Base-by-base conservation (phyloP, 1,284 basidiomycete genomes). In the Puccinia triticina region DNA sequence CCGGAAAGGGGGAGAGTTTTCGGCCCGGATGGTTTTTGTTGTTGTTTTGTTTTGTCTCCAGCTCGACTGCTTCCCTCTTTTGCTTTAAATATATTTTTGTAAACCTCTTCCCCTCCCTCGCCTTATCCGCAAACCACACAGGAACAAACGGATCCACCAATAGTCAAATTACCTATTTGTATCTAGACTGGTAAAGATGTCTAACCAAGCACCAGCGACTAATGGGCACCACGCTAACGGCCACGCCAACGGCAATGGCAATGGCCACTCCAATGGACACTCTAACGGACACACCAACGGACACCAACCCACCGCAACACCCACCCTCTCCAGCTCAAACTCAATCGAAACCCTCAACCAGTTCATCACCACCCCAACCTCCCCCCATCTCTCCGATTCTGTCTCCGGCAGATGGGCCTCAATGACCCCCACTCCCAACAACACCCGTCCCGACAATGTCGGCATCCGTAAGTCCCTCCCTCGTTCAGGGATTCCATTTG, bases 291-390 rank as follows among this genome's bases (percentile, higher is more conserved):
- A 69, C 21, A 23, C 53, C 18, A 75, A 75, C 57, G 73, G 73
- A 43, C 73, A 74, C 57, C 72, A 75, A 3, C 26, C 73, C 57
- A 34, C 55, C 32, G 23, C 5, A 34, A 34, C 32, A 29, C 71
- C 34, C 10, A 48, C 14, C 43, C 40, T 40, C 21, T 26, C 48
- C 71, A 55, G 32, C 21, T 34, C 48, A 4, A 53, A 14, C 12
- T 37, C 66, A 12, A 21, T 69, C 66, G 66, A 69, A 46, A 34
- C 73, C 55, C 57, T 82, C 32, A 82, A 82, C 26, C 55, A 82
- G 34, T 82, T 73, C 59, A 66, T 82, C 57, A 82, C 79, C 34
- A 61, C 71, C 16, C 79, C 79, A 29, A 82, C 79, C 26, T 75
- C 72, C 0, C 72, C 71, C 12, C 72, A 37, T 29, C 46, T 71